Percentiles rank a stretch among this genome's conserved stretches.
phyloP scores from a whole-genome alignment of 2,329 filamentous ascomycete species.

The Helicocarpus griseus region DNA sequence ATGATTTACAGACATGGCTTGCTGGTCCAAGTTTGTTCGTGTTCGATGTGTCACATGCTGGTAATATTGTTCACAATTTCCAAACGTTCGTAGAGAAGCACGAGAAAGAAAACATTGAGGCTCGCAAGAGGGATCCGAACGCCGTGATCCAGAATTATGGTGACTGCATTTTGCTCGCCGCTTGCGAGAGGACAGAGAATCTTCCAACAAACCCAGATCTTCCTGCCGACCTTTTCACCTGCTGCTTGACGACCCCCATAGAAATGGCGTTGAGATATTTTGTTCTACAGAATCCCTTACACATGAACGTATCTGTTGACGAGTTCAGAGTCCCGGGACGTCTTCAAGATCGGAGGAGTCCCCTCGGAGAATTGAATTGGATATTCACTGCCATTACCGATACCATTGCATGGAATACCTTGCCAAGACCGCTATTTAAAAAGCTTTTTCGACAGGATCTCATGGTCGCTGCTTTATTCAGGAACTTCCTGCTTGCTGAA shows the following conservation, averaged over 20 bases:
- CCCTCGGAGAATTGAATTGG: conserved; percentile 94
- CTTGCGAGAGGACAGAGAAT: conserved; percentile 82
- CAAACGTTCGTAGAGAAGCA: conserved; percentile 92
- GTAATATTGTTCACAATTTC: conserved; percentile 92
- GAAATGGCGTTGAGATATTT: conserved; percentile 97
- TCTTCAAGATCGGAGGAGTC: conserved; percentile 84
- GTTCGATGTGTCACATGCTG: conserved; percentile 94
- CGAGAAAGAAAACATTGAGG: conserved; percentile 74
- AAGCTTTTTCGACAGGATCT: conserved; percentile 95
- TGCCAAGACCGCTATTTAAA: conserved; percentile 83
- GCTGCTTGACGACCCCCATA: conserved; percentile 91
- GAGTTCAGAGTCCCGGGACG: conserved; percentile 83
- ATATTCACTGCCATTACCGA: conserved; percentile 99
- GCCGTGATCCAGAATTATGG: conserved; percentile 55
- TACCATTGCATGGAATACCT: conserved; percentile 94
- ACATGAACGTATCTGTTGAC: conserved; percentile 60
- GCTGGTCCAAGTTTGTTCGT: conserved; percentile 93
- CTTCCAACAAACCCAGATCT: conserved; percentile 89
- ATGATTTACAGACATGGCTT: conserved; percentile 91
- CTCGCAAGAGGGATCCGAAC: conserved; percentile 64
- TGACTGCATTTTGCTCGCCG: conserved; percentile 85
- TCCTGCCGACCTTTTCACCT: conserved; percentile 91
- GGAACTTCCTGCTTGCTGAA: conserved; percentile 90
- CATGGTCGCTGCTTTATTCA: conserved; percentile 96
- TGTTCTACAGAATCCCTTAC: conserved; percentile 78